Base-by-base conservation (phyloP, 176 grass and related monocot species). In the Phragmites australis region DNA sequence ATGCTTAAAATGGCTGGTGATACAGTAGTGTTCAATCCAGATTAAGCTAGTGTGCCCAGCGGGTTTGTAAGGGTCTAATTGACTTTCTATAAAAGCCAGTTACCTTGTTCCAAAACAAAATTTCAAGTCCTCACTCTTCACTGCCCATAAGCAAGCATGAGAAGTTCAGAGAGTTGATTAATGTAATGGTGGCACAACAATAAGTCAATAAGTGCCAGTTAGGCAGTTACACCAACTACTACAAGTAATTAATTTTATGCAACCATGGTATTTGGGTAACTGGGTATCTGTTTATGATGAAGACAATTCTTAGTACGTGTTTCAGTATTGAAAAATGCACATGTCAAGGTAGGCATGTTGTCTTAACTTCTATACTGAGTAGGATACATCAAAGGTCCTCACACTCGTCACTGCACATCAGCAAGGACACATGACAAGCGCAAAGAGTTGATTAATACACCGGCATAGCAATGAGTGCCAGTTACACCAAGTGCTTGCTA, bases 151-250 rank as follows among this genome's bases (percentile, higher is more conserved):
- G 17, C 65, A 63, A 46, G 47, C 67, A 55, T 65, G 26, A 34
- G 39, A 79, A 72, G 25, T 23, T 3, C 31, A 30, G 19, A 22
- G 6, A 85, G 0, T 43, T 71, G 19, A 79, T 42, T 52, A 30
- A 63, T 72, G 57, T 44, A 79, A 68, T 43, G 50, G n/a, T 43
- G 50, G n/a, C 52, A 75, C 23, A 32, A n/a, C 15, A 81, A 25
- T 31, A 7, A 21, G 25, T 46, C 16, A 60, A 76, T 9, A 2
- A 53, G 19, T 25, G 7, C 60, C 60, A 41, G 31, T 53, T 67
- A 53, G 47, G 21, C 46, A 79, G 62, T 78, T 49, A 34, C 31
- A 78, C 47, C 32, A 79, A 53, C 47, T 51, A 51, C 30, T 22
- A 40, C 16, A 29, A 64, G 46, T 60, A n/a, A 34, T 4, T 22